These are phyloP conservation scores for Gossypium thurberi DNA, from an alignment of 345 rosid genomes.

Conservation along the genomic window DNA sequence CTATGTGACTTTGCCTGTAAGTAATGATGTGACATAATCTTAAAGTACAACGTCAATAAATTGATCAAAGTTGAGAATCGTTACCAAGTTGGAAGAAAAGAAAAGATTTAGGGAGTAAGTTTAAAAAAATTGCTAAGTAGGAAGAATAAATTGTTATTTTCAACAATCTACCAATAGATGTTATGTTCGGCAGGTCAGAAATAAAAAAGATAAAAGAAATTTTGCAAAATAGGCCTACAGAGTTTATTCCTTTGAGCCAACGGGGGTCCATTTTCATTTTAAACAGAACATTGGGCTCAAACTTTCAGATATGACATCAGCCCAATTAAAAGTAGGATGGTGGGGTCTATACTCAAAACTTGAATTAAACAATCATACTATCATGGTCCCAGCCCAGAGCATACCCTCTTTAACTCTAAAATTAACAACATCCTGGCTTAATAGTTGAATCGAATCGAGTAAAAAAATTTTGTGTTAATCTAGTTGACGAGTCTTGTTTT, in stretches of 20 bases:
- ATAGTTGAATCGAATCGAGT: not conserved
- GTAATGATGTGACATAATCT: too few species aligned
- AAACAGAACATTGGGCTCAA: not conserved
- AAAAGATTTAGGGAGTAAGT: too few species aligned
- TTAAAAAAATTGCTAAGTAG: too few species aligned
- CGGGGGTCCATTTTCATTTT: not conserved
- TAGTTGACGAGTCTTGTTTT: too few species aligned
- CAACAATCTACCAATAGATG: too few species aligned
- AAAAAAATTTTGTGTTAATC: too few species aligned
- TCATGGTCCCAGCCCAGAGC: not conserved
- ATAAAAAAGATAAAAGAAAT: not conserved
- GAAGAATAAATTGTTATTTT: too few species aligned
- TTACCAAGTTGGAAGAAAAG: too few species aligned
- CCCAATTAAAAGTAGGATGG: not conserved
- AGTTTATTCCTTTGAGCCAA: not conserved
- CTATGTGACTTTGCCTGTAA: too few species aligned
- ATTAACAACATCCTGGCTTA: not conserved
- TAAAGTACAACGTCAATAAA: too few species aligned
- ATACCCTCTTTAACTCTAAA: not conserved
- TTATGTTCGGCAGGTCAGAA: too few species aligned
- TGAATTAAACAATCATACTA: not conserved
- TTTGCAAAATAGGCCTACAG: not conserved
- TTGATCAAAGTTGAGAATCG: too few species aligned
- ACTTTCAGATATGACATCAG: not conserved
- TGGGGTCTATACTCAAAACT: not conserved